Base-by-base conservation (phyloP, 108 stramenopile genomes). In the Schizochytrium sp. region DNA sequence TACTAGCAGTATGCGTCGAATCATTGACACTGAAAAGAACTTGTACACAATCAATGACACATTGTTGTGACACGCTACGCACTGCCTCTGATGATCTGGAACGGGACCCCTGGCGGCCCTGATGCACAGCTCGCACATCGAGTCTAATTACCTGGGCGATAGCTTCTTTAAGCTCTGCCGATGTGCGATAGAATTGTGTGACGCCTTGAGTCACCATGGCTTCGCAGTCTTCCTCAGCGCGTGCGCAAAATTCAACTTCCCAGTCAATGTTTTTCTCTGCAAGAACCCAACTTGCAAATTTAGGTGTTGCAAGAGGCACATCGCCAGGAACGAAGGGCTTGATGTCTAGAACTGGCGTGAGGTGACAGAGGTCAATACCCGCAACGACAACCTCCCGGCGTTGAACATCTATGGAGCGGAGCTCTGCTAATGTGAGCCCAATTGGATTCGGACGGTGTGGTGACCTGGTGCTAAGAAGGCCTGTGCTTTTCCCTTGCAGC, bases 291-390 rank as follows among this genome's bases (percentile, higher is more conserved):
- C 50, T 49, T 8, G 76, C 76, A 55, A 83, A 83, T 10, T 53
- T 10, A 7, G 53, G 76, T 28, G 76, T 49, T 53, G 19, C 76
- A 53, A 83, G 53, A 5, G 76, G 76, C 15, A 83, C 28, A 53
- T 83, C 76, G 0, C 76, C 76, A 0, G 76, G 76, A 38, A 83
- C 76, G 76, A 83, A 83, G 50, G 76, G 76, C 3, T 83, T 83
- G 76, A 83, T n/a, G 76, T 83, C 76, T 5, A 83, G 53, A 13
- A 83, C 53, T n/a, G 76, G 76, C 76, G 76, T 83, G 17, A 55
- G 15, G 28, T 83, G 50, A 53, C 76, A 83, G 50, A 83, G 53
- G 40, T 83, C 76, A 55, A 83, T 83, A 28, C 76, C 76, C 5
- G 12, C 53, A 5, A 83, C 76, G 15, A 83, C 5, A n/a, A 83